Conservation (phyloP, 257 asterid genomes). For the Echites panduratus region DNA sequence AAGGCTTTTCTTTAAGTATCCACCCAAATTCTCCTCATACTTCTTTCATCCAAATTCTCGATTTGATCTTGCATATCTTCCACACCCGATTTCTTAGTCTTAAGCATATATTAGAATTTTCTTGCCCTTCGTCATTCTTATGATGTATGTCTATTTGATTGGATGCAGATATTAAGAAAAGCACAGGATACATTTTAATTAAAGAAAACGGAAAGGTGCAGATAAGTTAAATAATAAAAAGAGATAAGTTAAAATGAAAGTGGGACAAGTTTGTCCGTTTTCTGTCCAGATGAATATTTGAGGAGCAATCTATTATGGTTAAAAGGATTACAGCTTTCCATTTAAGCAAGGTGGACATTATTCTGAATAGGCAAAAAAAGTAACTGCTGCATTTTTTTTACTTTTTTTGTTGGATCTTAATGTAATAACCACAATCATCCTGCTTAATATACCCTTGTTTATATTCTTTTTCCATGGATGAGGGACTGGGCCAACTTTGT, state of each 20-base stretch:
- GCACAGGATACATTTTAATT: neutral
- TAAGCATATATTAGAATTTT: neutral
- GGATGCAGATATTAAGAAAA: neutral
- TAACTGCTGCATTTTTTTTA: neutral
- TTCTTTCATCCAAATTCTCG: neutral
- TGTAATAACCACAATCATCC: neutral
- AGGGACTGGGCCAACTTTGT: neutral
- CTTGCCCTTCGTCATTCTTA: neutral
- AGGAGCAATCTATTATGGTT: neutral
- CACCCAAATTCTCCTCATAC: neutral
- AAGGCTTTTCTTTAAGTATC: neutral
- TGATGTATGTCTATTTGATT: neutral
- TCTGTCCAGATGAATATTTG: neutral
- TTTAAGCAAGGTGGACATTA: neutral
- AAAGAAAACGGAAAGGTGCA: neutral
- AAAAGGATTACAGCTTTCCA: neutral
- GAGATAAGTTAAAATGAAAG: neutral
- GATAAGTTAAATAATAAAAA: neutral
- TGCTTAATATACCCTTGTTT: neutral
- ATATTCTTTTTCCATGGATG: neutral
- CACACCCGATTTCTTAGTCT: neutral
- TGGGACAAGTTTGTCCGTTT: neutral
- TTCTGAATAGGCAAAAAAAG: neutral
- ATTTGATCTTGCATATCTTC: neutral
- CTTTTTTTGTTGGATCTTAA: neutral